Base-by-base conservation (phyloP, 1,284 basidiomycete genomes). In the Cronartium quercuum region DNA sequence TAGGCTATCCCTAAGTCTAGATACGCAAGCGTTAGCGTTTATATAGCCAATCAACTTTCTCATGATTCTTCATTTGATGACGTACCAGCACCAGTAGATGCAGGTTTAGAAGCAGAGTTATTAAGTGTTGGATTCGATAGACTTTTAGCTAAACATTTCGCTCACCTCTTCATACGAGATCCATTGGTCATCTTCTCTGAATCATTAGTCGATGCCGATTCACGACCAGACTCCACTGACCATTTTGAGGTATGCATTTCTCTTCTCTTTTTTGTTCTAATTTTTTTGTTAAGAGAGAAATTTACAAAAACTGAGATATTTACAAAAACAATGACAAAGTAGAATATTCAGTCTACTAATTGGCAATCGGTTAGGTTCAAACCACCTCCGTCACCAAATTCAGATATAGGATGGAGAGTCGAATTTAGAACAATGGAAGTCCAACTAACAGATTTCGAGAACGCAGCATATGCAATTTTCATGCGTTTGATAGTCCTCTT, bases 291-390 rank as follows among this genome's bases (percentile, higher is more conserved):
- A 4, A 18, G n/a, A 18, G 1, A 24, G 18, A 29, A 29, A 29
- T 21, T 40, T n/a, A 3, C n/a, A 13, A 29, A 34, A 3, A 12
- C 13, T 9, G 21, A 15, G 3, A 3, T 2, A 21, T 55, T 21
- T 2, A 0, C 7, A 24, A 41, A 66, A 34, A 73, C 47, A 13
- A 34, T 29, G 58, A 24, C 1, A 24, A 10, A 34, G 10, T 77
- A 92, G 90, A 98, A 98, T 81, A 89, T 98, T 42, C 96, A 98
- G 87, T 96, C 94, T 6, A 98, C 96, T 9, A 98, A 98, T 82
- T 99, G 96, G 96, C 96, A 98, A 84, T 98, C 96, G 0, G 86
- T 99, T 73, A 88, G 96, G 40, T 98, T 99, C 87, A 99, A 99
- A 83, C 96, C 96, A 5, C 96, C 96, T 6, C 81, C 80, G 44